Percentiles rank a stretch among this genome's conserved stretches.
Evolutionary conservation across 2,329 filamentous ascomycete genomes (phyloP).

Genomic region (Colletotrichum sp.): DNA sequence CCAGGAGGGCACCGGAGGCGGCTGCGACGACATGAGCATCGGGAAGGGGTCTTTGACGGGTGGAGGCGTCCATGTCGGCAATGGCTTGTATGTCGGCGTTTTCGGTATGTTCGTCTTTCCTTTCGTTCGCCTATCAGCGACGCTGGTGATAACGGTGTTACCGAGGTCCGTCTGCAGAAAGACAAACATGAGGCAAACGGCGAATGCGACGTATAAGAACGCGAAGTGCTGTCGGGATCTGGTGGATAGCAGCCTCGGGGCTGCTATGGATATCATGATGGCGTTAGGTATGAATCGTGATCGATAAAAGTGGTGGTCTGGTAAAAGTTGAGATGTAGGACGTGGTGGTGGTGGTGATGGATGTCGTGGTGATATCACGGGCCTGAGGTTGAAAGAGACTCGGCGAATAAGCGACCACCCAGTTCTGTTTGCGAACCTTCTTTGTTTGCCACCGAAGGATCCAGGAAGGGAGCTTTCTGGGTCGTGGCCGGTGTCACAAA

Average conservation of each 20-base stretch:
- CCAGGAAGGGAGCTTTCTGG: not conserved
- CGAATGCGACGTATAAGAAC: not conserved
- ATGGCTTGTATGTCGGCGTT: conserved; percentile 10
- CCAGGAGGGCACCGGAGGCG: conserved; percentile 49
- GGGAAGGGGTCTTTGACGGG: conserved; percentile 49
- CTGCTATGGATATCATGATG: conserved; percentile 9
- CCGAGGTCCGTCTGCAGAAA: not conserved
- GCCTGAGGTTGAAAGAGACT: not conserved
- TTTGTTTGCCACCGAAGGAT: not conserved
- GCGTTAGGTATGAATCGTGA: not conserved
- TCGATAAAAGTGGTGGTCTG: not conserved
- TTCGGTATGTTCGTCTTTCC: not conserved
- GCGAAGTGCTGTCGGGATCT: not conserved
- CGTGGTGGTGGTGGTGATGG: not conserved
- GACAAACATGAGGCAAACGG: not conserved
- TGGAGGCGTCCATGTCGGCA: conserved; percentile 31
- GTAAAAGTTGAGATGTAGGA: not conserved
- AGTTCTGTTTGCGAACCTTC: not conserved
- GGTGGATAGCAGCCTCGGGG: not conserved
- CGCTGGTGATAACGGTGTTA: not conserved
- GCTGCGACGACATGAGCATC: conserved; percentile 35
- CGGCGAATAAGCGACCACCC: not conserved
- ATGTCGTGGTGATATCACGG: not conserved
- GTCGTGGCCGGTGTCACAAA: not conserved
- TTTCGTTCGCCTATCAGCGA: not conserved